A percentile compares a stretch with the other conserved stretches of the same genome.
Evolutionary conservation across 2,329 filamentous ascomycete genomes (phyloP).

Genomic region (Phialophora macrospora): DNA sequence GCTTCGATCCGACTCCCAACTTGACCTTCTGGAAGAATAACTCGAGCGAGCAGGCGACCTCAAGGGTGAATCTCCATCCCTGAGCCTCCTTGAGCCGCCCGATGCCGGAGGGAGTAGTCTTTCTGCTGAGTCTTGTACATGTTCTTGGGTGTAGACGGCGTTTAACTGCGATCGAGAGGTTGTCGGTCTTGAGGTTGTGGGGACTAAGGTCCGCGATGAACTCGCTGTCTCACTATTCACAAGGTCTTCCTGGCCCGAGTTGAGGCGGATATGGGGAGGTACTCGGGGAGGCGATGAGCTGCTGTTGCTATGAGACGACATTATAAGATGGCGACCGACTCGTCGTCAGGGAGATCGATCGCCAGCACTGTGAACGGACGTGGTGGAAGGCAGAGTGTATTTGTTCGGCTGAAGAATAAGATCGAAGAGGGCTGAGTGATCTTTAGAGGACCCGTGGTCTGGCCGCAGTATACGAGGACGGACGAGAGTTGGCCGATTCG

Average conservation of each 20-base stretch:
- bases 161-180: slow-evolving; percentile 24
- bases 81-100: slow-evolving; percentile 40
- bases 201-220: slow-evolving; percentile 34
- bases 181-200: slow-evolving; percentile 25
- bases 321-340: slow-evolving; percentile 36
- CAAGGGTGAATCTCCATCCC: slow-evolving; percentile 56
- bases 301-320: slow-evolving; percentile 38
- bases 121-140: slow-evolving; percentile 35
- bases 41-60: slow-evolving; percentile 57
- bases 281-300: slow-evolving; percentile 36
- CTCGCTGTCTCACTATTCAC: slow-evolving; percentile 41
- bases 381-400: slow-evolving; percentile 14
- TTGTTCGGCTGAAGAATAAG: slow-evolving; percentile 14
- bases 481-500: slow-evolving; percentile 50
- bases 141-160: slow-evolving; percentile 39
- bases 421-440: slow-evolving; percentile 10
- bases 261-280: slow-evolving; percentile 67
- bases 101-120: slow-evolving; percentile 38
- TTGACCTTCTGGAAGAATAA: slow-evolving; percentile 66
- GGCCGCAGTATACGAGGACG: slow-evolving; percentile 52
- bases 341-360: slow-evolving; percentile 38
- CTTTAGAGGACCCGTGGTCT: slow-evolving; percentile 6
- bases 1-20: slow-evolving; percentile 67
- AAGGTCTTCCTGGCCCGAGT: slow-evolving; percentile 63
- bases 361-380: slow-evolving; percentile 20